Percentiles rank a stretch among this genome's conserved stretches.
Conservation (phyloP, 208 protist species). For the Entamoeba invadens region DNA sequence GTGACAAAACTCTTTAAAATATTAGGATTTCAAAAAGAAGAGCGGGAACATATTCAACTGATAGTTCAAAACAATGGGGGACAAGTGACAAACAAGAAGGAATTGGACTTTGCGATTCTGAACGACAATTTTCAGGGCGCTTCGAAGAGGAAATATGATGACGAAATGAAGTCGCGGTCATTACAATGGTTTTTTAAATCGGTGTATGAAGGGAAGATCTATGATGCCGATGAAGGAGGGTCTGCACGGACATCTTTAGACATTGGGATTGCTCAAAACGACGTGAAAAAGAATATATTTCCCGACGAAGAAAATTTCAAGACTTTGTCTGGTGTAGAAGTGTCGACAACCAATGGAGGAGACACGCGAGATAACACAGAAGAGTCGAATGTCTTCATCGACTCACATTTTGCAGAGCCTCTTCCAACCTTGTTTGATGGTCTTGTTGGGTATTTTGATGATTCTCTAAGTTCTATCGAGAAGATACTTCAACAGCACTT, state of each 20-base stretch:
- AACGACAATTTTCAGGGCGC: not conserved
- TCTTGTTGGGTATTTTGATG: not conserved
- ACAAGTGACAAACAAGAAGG: not conserved
- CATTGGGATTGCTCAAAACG: not conserved
- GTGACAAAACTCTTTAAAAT: not conserved
- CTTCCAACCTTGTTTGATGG: not conserved
- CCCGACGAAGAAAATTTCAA: not conserved
- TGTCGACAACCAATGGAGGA: not conserved
- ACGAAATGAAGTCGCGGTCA: not conserved
- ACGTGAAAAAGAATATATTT: not conserved
- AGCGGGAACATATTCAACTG: not conserved
- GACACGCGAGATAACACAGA: not conserved
- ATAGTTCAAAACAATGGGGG: not conserved
- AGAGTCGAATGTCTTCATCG: not conserved
- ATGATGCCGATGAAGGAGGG: not conserved
- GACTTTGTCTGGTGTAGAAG: not conserved
- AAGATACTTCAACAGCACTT: not conserved
- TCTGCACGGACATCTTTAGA: not conserved
- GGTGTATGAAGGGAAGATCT: not conserved
- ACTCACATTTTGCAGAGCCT: not conserved
- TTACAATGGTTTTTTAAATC: not conserved
- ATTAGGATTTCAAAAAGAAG: not conserved
- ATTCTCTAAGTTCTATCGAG: not conserved
- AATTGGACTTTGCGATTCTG: not conserved
- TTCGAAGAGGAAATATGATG: not conserved